Base-by-base conservation (phyloP, 164 flowering plant genomes). In the Echeveria elegans region DNA sequence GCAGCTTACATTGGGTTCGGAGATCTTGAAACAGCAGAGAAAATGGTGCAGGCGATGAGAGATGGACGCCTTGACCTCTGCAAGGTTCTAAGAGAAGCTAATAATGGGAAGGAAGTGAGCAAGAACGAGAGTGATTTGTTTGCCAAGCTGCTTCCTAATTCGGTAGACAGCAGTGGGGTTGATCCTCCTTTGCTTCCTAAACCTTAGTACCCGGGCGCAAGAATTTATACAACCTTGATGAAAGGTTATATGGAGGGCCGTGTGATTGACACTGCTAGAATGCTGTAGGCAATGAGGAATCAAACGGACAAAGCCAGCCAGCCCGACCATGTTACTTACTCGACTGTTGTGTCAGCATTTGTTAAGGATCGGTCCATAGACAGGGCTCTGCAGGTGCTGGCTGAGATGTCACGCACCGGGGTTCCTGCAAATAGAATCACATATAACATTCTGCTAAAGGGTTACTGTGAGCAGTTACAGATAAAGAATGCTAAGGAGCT, bases 241-340 rank as follows among this genome's bases (percentile, higher is more conserved):
- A 94, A 94, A 72, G 99, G 99, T 59, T 94, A 94, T 72, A 91
- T 89, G 99, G 78, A 68, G 32, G 96, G 89, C 4, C 83, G 96
- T 0, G 84, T 86, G 6, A 71, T 62, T 1, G 97, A 94, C 62
- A 86, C 86, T 0, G 86, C 89, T 15, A 75, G 79, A 68, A 88
- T 83, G 89, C 83, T 94, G 0, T 95, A 91, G 76, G 97, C 97
- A 43, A 91, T 94, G 97, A 68, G 91, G 75, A 77, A 71, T 40
- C 93, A 91, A 66, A 78, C 78, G 2, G 96, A 87, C 69, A 76
- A 63, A 3, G 60, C 79, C 8, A 80, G 95, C 71, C 96, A 85
- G 62, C 99, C 97, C 43, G 97, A 94, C 66, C 88, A 89, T 66
- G 96, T 91, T 26, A 78, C 96, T 4, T 91, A 94, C 71, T 89